A percentile compares a stretch with the other conserved stretches of the same genome.
Conservation (phyloP, 2,329 filamentous ascomycete genomes). For the Talaromyces sp. region DNA sequence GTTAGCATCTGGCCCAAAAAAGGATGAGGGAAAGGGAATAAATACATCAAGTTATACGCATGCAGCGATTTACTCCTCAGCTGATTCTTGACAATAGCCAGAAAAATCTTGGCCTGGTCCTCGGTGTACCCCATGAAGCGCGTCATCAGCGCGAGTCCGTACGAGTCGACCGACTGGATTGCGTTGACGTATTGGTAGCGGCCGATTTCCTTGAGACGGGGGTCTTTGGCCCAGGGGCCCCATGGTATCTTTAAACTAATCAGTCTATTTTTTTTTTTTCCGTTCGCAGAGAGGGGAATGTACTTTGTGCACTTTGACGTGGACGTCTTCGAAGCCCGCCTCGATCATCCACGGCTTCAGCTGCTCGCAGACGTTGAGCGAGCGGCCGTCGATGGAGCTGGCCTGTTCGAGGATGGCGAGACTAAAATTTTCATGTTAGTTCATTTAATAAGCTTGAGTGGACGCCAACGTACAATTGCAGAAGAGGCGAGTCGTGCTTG, state of each 20-base stretch:
- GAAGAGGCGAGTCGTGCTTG: constrained; percentile 6
- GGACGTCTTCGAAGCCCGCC: constrained; percentile 11
- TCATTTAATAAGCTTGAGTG: not conserved
- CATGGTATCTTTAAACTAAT: constrained; percentile 1
- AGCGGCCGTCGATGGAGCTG: constrained; percentile 6
- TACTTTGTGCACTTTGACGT: constrained; percentile 8
- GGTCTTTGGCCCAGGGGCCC: constrained; percentile 12
- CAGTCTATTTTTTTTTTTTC: not conserved
- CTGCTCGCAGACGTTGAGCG: constrained; percentile 8
- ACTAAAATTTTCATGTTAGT: not conserved
- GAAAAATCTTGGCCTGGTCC: constrained; percentile 8
- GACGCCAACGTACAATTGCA: not conserved
- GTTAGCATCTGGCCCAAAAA: not conserved
- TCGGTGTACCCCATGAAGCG: not conserved
- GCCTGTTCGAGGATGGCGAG: constrained; percentile 3
- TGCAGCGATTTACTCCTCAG: constrained; percentile 5
- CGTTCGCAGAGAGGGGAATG: not conserved
- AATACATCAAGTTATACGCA: constrained; percentile 8
- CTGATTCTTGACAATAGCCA: constrained; percentile 6
- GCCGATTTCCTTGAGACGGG: constrained; percentile 7
- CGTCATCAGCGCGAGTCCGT: constrained; percentile 9
- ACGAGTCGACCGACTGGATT: constrained; percentile 7
- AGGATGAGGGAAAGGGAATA: not conserved
- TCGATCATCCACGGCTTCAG: constrained; percentile 12
- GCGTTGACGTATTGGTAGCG: constrained; percentile 2